Evolutionary conservation across 139 green algal genomes (phyloP), one percentile per base, ranked within the genome.

Genomic region (Astrephomene gubernaculifera): DNA sequence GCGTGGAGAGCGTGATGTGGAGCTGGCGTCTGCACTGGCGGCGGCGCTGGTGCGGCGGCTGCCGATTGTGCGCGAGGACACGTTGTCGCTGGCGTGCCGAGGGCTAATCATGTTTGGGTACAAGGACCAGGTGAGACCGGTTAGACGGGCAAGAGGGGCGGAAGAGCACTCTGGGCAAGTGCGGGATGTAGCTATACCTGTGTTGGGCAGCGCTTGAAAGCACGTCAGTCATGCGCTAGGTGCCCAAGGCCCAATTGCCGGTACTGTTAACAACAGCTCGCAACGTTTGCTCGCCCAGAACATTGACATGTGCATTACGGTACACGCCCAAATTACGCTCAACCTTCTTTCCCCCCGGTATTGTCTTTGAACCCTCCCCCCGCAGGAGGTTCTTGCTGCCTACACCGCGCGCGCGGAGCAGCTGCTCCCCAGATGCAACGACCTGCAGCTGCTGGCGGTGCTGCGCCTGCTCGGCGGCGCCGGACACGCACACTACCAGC

Each of bases 401-500:
- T 4, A 64, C 14, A 21, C 39, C 0, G 43, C 41, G 41, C 75
- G 60, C 4, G 39, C 75, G 4, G 60, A 71, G 43, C 29, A 9
- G 63, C 63, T 85, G 25, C 21, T 85, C 3, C 39, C 75, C 31
- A 7, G 22, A 24, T 72, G 21, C 63, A 63, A 27, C 45, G 65
- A 39, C 27, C 4, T 22, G 45, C 61, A 86, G 21, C 65, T 86
- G 65, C 45, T 78, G 27, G 1, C 45, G 10, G 63, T 72, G 19
- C 79, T 86, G 33, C 38, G 49, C 8, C 35, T 54, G 22, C 79
- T 78, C 45, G 38, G 35, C 79, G 24, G 63, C 35, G 45, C 27
- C 19, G 65, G 63, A 45, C 17, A 33, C n/a, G 1, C 65, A 7
- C 27, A 79, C 67, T 86, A 54, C 79, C 79, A 86, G 65, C 79